Base-by-base conservation (phyloP, 2,329 filamentous ascomycete genomes). In the Scedosporium boydii region DNA sequence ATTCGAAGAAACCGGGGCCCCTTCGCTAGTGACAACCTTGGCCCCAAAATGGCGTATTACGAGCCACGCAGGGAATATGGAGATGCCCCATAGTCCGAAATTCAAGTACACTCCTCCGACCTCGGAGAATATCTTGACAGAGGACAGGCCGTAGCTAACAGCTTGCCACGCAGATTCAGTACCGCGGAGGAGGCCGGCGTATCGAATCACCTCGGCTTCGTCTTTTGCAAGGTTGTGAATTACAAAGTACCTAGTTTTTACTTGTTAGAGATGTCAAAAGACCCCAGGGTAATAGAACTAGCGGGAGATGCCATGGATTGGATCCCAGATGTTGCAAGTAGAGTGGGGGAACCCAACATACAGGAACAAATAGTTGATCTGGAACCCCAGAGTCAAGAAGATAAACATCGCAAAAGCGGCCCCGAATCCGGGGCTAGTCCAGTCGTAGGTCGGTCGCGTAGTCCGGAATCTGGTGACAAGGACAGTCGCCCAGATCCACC, bases 151-250 rank as follows among this genome's bases (percentile, higher is more conserved):
- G 64, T 91, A 91, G 68, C 86, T 88, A 16, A 91, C 74, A 6
- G 87, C 88, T 70, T 91, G 88, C 75, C 86, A 87, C 0, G 86
- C 88, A 1, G 86, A 89, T 72, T 91, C 88, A 0, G 86, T 88
- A 1, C 86, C 88, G 62, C 88, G 79, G 2, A 91, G 76, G 12
- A 91, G 72, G 0, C 86, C 87, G 0, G 88, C 82, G 68, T 87
- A 86, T 0, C 88, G 81, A 53, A 91, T 82, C 1, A 90, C 81
- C 66, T 91, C 84, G 26, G 80, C 78, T 59, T 89, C 79, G 5
- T 79, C 77, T 4, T 77, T 72, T 1, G 88, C 86, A 2, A 91
- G 70, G 66, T 89, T 86, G 3, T 84, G 81, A 9, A 91, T 82
- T 64, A 91, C 77, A 68, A 91, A 91, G 74, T 90, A 90, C 26